Percentiles rank a stretch among this genome's conserved stretches.
Evolutionary conservation across 805 yeast species (phyloP).

Genomic region (Candida jianshihensis): DNA sequence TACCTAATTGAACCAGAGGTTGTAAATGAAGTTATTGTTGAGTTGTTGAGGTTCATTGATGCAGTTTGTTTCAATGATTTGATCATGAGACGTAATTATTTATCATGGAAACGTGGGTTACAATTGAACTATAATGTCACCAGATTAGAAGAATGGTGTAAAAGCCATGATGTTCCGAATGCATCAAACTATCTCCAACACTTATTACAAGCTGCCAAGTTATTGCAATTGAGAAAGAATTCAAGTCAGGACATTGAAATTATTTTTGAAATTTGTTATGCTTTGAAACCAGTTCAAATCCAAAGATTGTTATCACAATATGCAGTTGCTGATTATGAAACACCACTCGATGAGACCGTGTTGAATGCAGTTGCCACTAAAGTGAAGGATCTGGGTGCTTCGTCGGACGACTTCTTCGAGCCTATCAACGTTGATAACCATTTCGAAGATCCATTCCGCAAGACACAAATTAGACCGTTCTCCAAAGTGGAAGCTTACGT

Average conservation of each 20-base stretch:
- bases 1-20: conserved; percentile 83
- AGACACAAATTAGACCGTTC: conserved; percentile 68
- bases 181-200: conserved; percentile 81
- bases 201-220: conserved; percentile 85
- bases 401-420: conserved; percentile 62
- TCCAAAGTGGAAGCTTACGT: conserved; percentile 82
- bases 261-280: conserved; percentile 90
- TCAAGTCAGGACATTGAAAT: conserved; percentile 86
- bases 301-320: conserved; percentile 88
- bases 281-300: conserved; percentile 90
- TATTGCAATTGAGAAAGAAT: conserved; percentile 85
- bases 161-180: conserved; percentile 83
- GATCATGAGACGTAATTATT: conserved; percentile 87
- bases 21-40: conserved; percentile 75
- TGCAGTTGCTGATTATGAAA: conserved; percentile 88
- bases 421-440: conserved; percentile 64
- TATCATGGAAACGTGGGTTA: conserved; percentile 96
- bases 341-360: conserved; percentile 80
- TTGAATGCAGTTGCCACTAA: conserved; percentile 74
- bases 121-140: conserved; percentile 96
- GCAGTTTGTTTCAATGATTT: conserved; percentile 92
- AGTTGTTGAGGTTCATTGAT: conserved; percentile 79
- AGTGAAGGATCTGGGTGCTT: conserved; percentile 54
- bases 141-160: conserved; percentile 97
- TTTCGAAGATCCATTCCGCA: conserved; percentile 78